Evolutionary conservation across 768 basidiomycete species (phyloP), one percentile per base, ranked within the genome.

Genomic region (Tricholoma flavovirens): DNA sequence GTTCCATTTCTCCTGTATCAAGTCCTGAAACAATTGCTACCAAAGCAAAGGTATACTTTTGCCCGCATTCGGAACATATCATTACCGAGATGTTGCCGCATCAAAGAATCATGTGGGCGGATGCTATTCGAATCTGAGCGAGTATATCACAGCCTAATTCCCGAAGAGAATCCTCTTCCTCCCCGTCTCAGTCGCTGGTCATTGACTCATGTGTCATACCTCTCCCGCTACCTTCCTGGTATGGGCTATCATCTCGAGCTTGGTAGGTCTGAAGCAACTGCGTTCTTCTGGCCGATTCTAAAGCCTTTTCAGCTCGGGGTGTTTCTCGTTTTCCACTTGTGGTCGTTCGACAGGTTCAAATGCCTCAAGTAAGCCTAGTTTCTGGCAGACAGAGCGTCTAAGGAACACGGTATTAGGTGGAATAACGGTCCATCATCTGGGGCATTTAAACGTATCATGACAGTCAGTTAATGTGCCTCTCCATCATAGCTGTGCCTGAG

Each of bases 391-490:
- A 19, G 26, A 22, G 32, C n/a, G 0, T 30, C 29, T 43, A n/a
- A 43, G 26, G 14, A 53, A 36, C 32, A 12, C 5, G 6, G 15
- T 15, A 48, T 22, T 57, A 89, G 88, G 66, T 90, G 87, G 87
- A 81, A 84, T 62, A 80, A 78, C 26, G 86, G 84, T 1, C 77
- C 79, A 2, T 69, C 82, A 56, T 78, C 83, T 14, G 88, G 87
- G n/a, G 79, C 86, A 3, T 92, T 92, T 73, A 92, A 90, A 69
- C 82, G 91, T 24, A 64, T 92, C 66, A 92, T 93, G 90, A 92
- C 88, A 35, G 89, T 90, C 57, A 54, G 82, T 67, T n/a, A 19
- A 11, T 21, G n/a, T n/a, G n/a, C n/a, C 26, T 15, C 5, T 29
- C 26, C 40, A 14, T 17, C 40, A 51, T 11, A 21, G 4, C 48